A percentile compares a stretch with the other conserved stretches of the same genome.
These are phyloP conservation scores for Linderina pennispora DNA, from an alignment of 192 early-diverging fungal species.

Conservation along the genomic window DNA sequence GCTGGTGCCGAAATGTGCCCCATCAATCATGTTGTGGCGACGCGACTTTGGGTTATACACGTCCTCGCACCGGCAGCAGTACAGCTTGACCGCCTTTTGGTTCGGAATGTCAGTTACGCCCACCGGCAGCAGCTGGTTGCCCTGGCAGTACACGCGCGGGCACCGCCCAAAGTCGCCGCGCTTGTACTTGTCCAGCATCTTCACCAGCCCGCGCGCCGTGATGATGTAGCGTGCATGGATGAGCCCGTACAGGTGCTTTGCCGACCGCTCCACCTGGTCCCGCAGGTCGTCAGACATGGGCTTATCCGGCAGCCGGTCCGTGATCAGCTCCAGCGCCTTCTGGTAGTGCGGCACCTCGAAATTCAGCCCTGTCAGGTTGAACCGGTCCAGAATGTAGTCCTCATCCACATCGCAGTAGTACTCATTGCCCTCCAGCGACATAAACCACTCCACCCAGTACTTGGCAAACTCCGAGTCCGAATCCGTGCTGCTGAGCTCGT, in stretches of 20 bases:
- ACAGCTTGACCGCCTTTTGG: conserved; percentile 85
- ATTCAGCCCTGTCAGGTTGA: conserved; percentile 93
- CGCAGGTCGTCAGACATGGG: conserved; percentile 56
- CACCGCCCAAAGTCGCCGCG: conserved; percentile 94
- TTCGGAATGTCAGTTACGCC: conserved; percentile 84
- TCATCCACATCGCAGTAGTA: conserved; percentile 99
- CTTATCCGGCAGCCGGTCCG: conserved; percentile 56
- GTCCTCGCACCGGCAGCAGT: conserved; percentile 95
- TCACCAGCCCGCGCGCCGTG: conserved; percentile 82
- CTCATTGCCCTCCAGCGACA: conserved; percentile 87
- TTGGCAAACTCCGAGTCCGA: conserved; percentile 40
- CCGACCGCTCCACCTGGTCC: conserved; percentile 79
- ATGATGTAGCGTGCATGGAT: conserved; percentile 97
- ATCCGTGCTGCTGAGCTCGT: conserved; percentile 33
- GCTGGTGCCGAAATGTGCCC: conserved; percentile 94
- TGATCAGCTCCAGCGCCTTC: conserved; percentile 85
- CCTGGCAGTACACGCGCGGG: conserved; percentile 87
- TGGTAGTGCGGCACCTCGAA: conserved; percentile 87
- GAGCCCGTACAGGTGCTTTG: conserved; percentile 93
- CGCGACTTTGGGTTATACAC: conserved; percentile 90
- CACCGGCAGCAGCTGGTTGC: conserved; percentile 84
- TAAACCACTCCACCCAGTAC: conserved; percentile 97
- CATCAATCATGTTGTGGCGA: conserved; percentile 81
- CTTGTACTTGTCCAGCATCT: conserved; percentile 96
- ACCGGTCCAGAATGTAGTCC: conserved; percentile 93